Evolutionary conservation across 345 rosid species (phyloP).

Genomic region (Zanthoxylum bungeanum): DNA sequence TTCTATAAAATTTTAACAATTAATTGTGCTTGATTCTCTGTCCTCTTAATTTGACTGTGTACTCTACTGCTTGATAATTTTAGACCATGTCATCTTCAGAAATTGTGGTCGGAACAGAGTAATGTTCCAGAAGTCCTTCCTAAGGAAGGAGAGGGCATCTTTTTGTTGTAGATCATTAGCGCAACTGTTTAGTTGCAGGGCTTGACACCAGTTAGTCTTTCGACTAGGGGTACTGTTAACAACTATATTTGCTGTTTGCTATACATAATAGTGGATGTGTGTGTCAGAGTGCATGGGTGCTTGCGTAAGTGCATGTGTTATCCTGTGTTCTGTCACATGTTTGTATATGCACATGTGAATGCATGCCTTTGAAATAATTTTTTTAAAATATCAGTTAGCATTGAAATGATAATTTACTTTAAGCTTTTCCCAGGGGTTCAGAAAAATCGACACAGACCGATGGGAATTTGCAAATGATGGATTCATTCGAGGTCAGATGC

Average conservation of each 20-base stretch:
- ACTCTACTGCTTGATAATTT: too few relatives aligned
- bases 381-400: too few relatives aligned
- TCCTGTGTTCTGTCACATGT: not conserved
- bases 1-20: not conserved
- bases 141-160: not conserved
- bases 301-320: not conserved
- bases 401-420: not conserved
- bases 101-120: not conserved
- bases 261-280: not conserved
- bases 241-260: not conserved
- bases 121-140: not conserved
- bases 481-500: constrained; percentile 67
- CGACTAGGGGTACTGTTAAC: not conserved
- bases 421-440: constrained; percentile 70
- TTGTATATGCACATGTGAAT: too few relatives aligned
- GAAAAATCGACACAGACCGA: constrained; percentile 76
- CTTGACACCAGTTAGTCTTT: not conserved
- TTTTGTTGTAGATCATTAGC: not conserved
- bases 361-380: too few relatives aligned
- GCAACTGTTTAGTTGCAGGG: not conserved
- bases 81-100: not conserved
- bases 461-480: constrained; percentile 93
- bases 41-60: too few relatives aligned
- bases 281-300: too few relatives aligned
- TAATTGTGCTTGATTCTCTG: not conserved